Conservation (phyloP, 345 rosid genomes). For the Linum lewisii region DNA sequence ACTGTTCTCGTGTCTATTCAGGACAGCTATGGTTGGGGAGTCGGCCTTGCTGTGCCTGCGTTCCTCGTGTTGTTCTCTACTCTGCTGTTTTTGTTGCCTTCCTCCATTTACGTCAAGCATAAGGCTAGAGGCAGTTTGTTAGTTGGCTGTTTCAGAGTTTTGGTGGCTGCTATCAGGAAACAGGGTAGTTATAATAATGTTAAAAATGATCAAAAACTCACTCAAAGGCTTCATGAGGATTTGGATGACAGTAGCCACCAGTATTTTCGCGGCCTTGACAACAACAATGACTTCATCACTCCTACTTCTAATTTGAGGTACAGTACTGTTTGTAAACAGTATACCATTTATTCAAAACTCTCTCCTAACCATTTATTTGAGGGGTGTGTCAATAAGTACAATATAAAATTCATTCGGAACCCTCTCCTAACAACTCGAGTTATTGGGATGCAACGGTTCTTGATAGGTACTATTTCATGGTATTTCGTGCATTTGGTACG, state of each 20-base stretch:
- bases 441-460: too few relatives aligned
- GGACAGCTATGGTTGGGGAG: conserved; percentile 33
- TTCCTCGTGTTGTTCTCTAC: conserved; percentile 34
- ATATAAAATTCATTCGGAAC: too few relatives aligned
- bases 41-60: conserved; percentile 43
- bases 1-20: conserved; percentile 38
- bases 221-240: neutral
- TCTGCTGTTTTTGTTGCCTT: conserved; percentile 28
- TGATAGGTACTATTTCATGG: too few relatives aligned
- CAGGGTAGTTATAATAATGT: neutral
- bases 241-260: neutral
- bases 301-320: neutral
- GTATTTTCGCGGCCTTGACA: neutral
- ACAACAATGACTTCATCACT: neutral
- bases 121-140: conserved; percentile 36
- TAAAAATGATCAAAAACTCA: neutral
- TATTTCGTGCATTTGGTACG: too few relatives aligned
- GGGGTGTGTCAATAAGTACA: too few relatives aligned
- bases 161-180: conserved; percentile 29
- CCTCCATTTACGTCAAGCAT: conserved; percentile 30
- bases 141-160: conserved; percentile 32
- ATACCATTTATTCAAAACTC: too few relatives aligned
- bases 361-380: too few relatives aligned
- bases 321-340: too few relatives aligned
- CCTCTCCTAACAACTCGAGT: too few relatives aligned